A percentile compares a stretch with the other conserved stretches of the same genome.
Evolutionary conservation across 2,329 filamentous ascomycete genomes (phyloP).

Genomic region (Mycosphaerella sp.): DNA sequence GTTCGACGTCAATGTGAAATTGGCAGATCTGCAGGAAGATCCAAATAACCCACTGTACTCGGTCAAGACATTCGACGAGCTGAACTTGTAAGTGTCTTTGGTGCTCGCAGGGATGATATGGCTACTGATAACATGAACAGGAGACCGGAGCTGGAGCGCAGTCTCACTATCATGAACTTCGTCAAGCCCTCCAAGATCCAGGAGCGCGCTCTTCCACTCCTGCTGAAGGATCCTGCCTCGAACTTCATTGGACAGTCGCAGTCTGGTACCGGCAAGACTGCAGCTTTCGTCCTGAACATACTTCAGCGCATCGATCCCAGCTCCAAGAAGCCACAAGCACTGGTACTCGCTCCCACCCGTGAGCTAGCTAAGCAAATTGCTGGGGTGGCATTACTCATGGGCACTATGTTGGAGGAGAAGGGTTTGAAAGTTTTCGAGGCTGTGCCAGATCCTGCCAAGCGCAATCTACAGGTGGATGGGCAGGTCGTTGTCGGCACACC

Average conservation of each 20-base stretch:
- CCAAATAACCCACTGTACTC: conserved; percentile 83
- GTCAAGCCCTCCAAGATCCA: conserved; percentile 96
- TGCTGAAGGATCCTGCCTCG: conserved; percentile 75
- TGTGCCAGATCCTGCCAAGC: conserved; percentile 68
- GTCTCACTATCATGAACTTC: conserved; percentile 76
- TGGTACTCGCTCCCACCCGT: conserved; percentile 85
- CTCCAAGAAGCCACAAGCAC: conserved; percentile 68
- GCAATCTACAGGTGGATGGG: conserved; percentile 62
- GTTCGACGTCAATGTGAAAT: conserved; percentile 86
- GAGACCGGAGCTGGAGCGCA: conserved; percentile 62
- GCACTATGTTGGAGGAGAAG: conserved; percentile 62
- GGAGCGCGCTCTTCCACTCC: conserved; percentile 84
- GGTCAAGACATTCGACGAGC: conserved; percentile 73
- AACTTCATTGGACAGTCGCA: conserved; percentile 99
- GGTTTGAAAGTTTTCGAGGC: conserved; percentile 72
- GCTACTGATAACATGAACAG: conserved; percentile 32
- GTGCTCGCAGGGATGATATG: not conserved
- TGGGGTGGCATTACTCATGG: conserved; percentile 75
- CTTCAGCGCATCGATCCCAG: conserved; percentile 76
- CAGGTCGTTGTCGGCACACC: conserved; percentile 89
- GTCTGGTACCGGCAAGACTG: conserved; percentile 96
- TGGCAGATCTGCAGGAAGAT: conserved; percentile 82
- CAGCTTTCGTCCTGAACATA: conserved; percentile 89
- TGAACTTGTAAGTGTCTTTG: conserved; percentile 63
- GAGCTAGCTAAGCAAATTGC: conserved; percentile 94